Evolutionary conservation across 2,329 filamentous ascomycete species (phyloP), one percentile per base, ranked within the genome.

Genomic region (Ceratocystis eucalypticola): DNA sequence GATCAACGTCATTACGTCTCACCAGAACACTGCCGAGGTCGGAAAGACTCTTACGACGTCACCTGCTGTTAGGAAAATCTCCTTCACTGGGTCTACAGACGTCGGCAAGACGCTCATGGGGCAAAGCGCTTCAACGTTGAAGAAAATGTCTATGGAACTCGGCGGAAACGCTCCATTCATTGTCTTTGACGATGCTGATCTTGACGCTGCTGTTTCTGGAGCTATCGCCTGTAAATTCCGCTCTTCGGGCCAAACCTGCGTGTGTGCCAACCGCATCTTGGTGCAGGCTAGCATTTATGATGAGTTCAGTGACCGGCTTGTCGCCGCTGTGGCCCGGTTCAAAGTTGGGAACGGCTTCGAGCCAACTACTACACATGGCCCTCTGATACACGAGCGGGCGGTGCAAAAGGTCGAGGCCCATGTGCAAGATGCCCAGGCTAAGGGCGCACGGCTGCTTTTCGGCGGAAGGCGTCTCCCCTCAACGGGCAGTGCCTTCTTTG

Each of bases 161-260:
- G 93, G 93, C 65, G 94, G 93, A 61, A 97, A 97, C 74, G 89
- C 93, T 0, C 93, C 93, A 1, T 96, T 96, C 74, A 96, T 97
- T 70, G 91, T 97, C 44, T 97, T 97, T 73, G 91, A 97, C 72
- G 93, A 97, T 72, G 89, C 93, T 22, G 90, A 97, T 73, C 78
- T 97, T 22, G 92, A 96, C 68, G 78, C 80, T 3, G 94, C 94
- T 1, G 91, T 97, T 0, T 78, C 84, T 0, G 93, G 92, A 30
- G 91, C 91, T 61, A 83, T 97, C 65, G 79, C 86, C 28, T 92
- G 85, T 72, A 99, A 97, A 76, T 97, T 97, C 84, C 88, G 94
- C 65, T 91, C 88, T 46, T 95, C 90, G 0, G 94, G 94, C 45
- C 94, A 99, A 80, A 97, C 94, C 0, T 99, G 94, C 75, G 92